phyloP scores from a whole-genome alignment of 768 basidiomycete genomes.

The Lentinula aciculospora region DNA sequence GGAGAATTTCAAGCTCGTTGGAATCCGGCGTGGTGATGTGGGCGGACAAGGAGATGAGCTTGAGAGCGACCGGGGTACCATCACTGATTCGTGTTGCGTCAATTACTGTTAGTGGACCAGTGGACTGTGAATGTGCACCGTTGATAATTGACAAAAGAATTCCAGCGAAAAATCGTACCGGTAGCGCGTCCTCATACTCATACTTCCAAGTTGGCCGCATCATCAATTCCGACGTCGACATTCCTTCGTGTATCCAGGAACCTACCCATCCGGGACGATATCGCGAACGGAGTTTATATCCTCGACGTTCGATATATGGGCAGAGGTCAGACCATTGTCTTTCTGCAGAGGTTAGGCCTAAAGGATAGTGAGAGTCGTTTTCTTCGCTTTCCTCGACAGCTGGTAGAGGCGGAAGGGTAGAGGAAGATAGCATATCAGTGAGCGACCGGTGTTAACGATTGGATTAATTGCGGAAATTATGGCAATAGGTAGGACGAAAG shows the following conservation, averaged over 20 bases:
- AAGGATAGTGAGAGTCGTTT: neutral
- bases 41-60: neutral
- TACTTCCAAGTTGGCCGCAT: neutral
- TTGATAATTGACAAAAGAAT: neutral
- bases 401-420: neutral
- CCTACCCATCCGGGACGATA: slow-evolving; percentile 5
- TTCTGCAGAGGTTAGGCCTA: neutral
- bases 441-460: neutral
- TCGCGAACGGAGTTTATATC: slow-evolving; percentile 1
- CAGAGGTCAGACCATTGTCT: neutral
- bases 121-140: neutral
- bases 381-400: neutral
- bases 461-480: no score
- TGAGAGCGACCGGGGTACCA: slow-evolving; percentile 1
- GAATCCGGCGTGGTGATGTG: neutral
- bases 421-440: neutral
- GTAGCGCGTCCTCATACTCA: neutral
- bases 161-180: neutral
- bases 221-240: neutral
- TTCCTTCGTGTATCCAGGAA: slow-evolving; percentile 1
- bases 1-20: neutral
- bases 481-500: no score
- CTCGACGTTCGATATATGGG: neutral
- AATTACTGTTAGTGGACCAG: neutral
- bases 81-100: slow-evolving; percentile 1